phyloP scores from a whole-genome alignment of 768 basidiomycete species.

The Serendipita sp. region DNA sequence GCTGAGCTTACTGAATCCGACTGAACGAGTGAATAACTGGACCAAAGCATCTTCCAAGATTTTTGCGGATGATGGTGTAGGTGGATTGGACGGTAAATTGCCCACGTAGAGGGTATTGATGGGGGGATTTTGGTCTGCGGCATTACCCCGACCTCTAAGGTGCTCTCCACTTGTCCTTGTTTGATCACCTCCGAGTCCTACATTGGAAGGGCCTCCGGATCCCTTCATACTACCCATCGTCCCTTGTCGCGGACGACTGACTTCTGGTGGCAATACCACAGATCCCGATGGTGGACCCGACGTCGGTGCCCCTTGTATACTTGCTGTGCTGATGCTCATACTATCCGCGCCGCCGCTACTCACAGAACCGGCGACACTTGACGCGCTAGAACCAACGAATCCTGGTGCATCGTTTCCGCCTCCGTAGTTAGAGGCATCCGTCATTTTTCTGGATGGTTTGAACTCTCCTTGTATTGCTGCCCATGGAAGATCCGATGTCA shows the following conservation, averaged over 20 bases:
- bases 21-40: slow-evolving; percentile 59
- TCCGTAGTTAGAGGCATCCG: neutral
- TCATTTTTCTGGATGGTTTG: neutral
- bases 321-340: slow-evolving; percentile 3
- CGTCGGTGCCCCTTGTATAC: slow-evolving; percentile 15
- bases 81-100: slow-evolving; percentile 72
- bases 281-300: slow-evolving; percentile 38
- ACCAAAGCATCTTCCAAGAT: slow-evolving; percentile 78
- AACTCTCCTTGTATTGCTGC: neutral
- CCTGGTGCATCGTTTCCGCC: neutral
- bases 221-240: slow-evolving; percentile 25
- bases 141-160: slow-evolving; percentile 20
- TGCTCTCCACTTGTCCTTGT: slow-evolving; percentile 1
- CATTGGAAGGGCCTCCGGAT: slow-evolving; percentile 21
- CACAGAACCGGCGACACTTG: slow-evolving; percentile 28
- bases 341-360: slow-evolving; percentile 12
- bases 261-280: slow-evolving; percentile 61
- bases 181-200: slow-evolving; percentile 22
- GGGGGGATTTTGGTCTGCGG: slow-evolving; percentile 84
- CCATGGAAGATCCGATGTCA: neutral
- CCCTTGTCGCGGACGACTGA: slow-evolving; percentile 25
- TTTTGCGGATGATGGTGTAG: slow-evolving; percentile 54
- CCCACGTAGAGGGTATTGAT: slow-evolving; percentile 99
- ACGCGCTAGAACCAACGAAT: slow-evolving; percentile 21
- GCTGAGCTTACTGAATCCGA: slow-evolving; percentile 81